Base-by-base conservation (phyloP, 148 eudicot genomes). In the Amaranthus cruentus region DNA sequence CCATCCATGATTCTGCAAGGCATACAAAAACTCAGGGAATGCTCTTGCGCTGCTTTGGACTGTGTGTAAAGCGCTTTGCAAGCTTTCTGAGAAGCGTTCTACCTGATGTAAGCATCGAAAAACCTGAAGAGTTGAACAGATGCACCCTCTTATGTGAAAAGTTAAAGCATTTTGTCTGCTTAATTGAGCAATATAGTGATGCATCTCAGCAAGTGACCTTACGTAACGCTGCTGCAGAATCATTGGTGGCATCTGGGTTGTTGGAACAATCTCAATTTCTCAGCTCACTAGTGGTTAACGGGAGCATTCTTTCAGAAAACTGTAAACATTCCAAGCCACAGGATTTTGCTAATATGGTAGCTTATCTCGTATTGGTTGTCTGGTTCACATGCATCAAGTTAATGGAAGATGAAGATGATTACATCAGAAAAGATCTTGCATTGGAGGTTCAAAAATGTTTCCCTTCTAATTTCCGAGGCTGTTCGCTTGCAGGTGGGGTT, bases 351-450 rank as follows among this genome's bases (percentile, higher is more conserved):
- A 84, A 83, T 73, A 71, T 71, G 73, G 88, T 86, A 71, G 91
- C 84, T 48, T 80, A 72, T 76, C 84, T 76, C 67, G 68, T 90
- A 69, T 75, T 95, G 44, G 89, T 83, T 75, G 47, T 80, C 51
- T 95, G 99, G 99, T 90, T 88, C 77, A 84, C 85, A 9, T 90
- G 93, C 81, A 84, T 95, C 77, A 90, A 83, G 71, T 93, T 95
- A 77, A 83, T 95, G 53, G 99, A 95, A 78, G 99, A 95, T 67
- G 99, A 95, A 79, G 97, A 95, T 82, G 89, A 68, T 28, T 75
- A 72, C 73, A 77, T 95, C 68, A 83, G 99, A 69, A 86, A 82
- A 68, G 82, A 71, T 50, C 91, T 95, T 54, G 91, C 96, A 55
- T 42, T 81, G 15, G 88, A 86, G 71, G 83, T 91, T 46, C 97